Base-by-base conservation (phyloP, 768 basidiomycete species). In the Panellus pusillus region DNA sequence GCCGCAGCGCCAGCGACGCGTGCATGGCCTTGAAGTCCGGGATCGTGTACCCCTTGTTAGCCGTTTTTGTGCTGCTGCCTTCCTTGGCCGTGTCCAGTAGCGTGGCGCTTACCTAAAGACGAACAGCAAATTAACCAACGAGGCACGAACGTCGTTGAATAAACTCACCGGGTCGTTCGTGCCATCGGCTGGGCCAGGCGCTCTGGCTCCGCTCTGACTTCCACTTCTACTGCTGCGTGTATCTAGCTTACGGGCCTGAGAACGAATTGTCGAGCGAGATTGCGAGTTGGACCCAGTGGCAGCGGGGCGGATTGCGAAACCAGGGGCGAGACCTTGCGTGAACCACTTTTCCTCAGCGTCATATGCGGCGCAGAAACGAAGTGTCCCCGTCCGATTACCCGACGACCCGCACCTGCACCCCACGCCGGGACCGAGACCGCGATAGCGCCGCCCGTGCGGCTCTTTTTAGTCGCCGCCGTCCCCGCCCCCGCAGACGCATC, bases 11-110 rank as follows among this genome's bases (percentile, higher is more conserved):
- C 1, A 76, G 74, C 35, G 77, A 72, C 31, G 81, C 77, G 58
- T 85, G 84, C 14, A 82, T 61, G 13, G 72, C 66, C 66, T 76
- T 80, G 69, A 78, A 81, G 60, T 84, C 79, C 53, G 84, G 82
- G 44, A 82, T 73, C 28, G 61, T 58, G 50, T 64, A 64, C 9
- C 47, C 47, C 15, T 68, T 65, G 43, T 17, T 31, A 27, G 6
- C n/a, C 14, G 28, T 9, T 13, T 18, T 11, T 6, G 14, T 35
- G 28, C 9, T 5, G 6, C 3, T 7, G 44, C 29, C n/a, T 24
- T 14, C 15, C 13, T 35, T 11, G 13, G 9, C 11, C n/a, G 44
- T 12, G 19, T 13, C n/a, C 28, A 3, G 12, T 6, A 32, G 7
- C 17, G n/a, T 17, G 28, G 9, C 31, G 29, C 17, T 27, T 18